Evolutionary conservation across 2,329 filamentous ascomycete genomes (phyloP).

Genomic region (Eutypella sp.): DNA sequence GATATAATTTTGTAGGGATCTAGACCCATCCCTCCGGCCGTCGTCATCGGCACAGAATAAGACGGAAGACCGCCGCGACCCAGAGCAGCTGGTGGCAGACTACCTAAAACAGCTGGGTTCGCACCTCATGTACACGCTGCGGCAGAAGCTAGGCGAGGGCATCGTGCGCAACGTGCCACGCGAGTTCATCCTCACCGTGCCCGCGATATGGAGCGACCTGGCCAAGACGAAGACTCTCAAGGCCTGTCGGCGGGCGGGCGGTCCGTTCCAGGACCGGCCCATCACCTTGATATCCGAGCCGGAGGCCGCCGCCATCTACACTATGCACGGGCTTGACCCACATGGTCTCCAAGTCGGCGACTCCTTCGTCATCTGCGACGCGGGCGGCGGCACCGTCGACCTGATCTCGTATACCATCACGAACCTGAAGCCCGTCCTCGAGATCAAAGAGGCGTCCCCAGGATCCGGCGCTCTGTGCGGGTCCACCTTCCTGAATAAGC

Average conservation of each 20-base stretch:
- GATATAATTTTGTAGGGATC: slow-evolving; percentile 3
- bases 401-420: slow-evolving; percentile 38
- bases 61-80: slow-evolving; percentile 18
- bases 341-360: slow-evolving; percentile 38
- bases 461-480: slow-evolving; percentile 47
- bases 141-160: slow-evolving; percentile 35
- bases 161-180: slow-evolving; percentile 40
- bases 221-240: slow-evolving; percentile 46
- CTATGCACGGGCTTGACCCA: slow-evolving; percentile 38
- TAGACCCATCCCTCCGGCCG: background rate
- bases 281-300: slow-evolving; percentile 47
- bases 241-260: slow-evolving; percentile 35
- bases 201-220: slow-evolving; percentile 53
- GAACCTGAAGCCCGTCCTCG: slow-evolving; percentile 36
- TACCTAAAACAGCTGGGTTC: slow-evolving; percentile 44
- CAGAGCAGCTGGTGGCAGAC: slow-evolving; percentile 39
- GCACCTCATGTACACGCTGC: slow-evolving; percentile 42
- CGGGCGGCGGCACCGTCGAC: slow-evolving; percentile 39
- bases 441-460: slow-evolving; percentile 44
- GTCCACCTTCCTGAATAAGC: slow-evolving; percentile 40
- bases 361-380: slow-evolving; percentile 49
- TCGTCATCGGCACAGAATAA: background rate
- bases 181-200: slow-evolving; percentile 53
- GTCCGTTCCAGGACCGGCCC: slow-evolving; percentile 25
- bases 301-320: slow-evolving; percentile 48